Base-by-base conservation (phyloP, 148 eudicot species). In the Bassia scoparia region DNA sequence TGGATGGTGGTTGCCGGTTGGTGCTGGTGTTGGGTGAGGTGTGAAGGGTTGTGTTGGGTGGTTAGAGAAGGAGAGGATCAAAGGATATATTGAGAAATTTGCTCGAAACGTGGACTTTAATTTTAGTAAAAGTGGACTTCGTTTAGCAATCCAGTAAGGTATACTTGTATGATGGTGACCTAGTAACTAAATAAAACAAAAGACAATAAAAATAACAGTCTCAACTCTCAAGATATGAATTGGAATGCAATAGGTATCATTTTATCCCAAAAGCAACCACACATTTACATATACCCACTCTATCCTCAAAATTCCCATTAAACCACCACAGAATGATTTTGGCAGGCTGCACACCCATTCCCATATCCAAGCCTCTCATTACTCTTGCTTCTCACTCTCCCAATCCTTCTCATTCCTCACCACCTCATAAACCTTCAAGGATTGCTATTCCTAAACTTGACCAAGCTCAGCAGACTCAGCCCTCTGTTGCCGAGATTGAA, bases 401-500 rank as follows among this genome's bases (percentile, higher is more conserved):
- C 52, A 69, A 70, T 26, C 49, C 81, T 11, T 50, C 69, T 34
- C 56, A 74, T 21, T 30, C 70, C 41, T 23, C 52, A 52, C 2
- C 65, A 33, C 71, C 78, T 14, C 46, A 27, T 33, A 72, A 56
- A 14, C 53, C 60, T 11, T 70, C 70, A 16, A 79, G 33, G 44
- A 23, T 74, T 64, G 41, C 67, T 6, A 15, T 61, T 64, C 38
- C 56, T n/a, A 74, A 79, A 49, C 61, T 11, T 46, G 63, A 8
- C 26, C 46, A 49, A 2, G 43, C 4, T 31, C 54, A 55, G 7
- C 63, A 46, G 33, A 69, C 15, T 17, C 82, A 83, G 69, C 93
- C 85, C 14, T 86, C 97, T 4, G 70, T 89, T 30, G 82, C 84
- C 5, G 91, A 90, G 73, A 88, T 88, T 15, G 97, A 92, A 80